Percentiles rank a stretch among this genome's conserved stretches.
These are phyloP conservation scores for Trametopsis cervina DNA, from an alignment of 768 basidiomycete species.

Conservation along the genomic window DNA sequence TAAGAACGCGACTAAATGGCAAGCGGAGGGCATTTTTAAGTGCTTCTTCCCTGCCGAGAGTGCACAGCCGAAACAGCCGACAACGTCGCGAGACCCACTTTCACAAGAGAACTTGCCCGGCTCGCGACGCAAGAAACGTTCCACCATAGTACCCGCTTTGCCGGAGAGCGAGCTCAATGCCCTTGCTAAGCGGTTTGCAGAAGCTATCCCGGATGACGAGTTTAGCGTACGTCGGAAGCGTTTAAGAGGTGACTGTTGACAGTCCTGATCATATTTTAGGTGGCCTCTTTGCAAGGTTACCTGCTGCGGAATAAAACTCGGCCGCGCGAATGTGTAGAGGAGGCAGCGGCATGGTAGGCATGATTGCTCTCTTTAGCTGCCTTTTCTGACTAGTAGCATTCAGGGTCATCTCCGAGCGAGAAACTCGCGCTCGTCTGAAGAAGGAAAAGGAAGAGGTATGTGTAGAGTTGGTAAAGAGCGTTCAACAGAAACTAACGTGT, in stretches of 20 bases:
- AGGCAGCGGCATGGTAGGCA: slow-evolving; percentile 63
- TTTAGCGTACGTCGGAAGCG: slow-evolving; percentile 81
- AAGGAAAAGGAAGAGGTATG: slow-evolving; percentile 62
- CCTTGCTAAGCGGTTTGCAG: slow-evolving; percentile 78
- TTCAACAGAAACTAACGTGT: slow-evolving; percentile 5
- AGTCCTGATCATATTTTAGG: slow-evolving; percentile 34
- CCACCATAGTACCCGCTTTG: slow-evolving; percentile 59
- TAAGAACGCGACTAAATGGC: slow-evolving; percentile 87
- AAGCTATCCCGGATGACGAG: slow-evolving; percentile 80
- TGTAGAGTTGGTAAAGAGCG: background rate
- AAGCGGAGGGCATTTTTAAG: slow-evolving; percentile 89
- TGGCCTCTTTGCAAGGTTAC: slow-evolving; percentile 81
- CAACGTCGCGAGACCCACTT: slow-evolving; percentile 19
- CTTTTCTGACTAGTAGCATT: background rate
- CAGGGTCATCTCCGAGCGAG: slow-evolving; percentile 68
- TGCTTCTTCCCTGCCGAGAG: slow-evolving; percentile 78
- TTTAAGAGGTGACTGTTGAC: no score
- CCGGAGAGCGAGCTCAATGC: slow-evolving; percentile 69
- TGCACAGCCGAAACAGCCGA: slow-evolving; percentile 19
- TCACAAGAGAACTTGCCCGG: slow-evolving; percentile 57
- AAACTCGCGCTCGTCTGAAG: slow-evolving; percentile 79
- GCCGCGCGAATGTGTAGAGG: slow-evolving; percentile 79
- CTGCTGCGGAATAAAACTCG: slow-evolving; percentile 86
- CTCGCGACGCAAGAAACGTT: slow-evolving; percentile 67
- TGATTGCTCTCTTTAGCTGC: background rate